These are phyloP conservation scores for Colletotrichum sojae DNA, from an alignment of 2,329 filamentous ascomycete species.

Conservation along the genomic window DNA sequence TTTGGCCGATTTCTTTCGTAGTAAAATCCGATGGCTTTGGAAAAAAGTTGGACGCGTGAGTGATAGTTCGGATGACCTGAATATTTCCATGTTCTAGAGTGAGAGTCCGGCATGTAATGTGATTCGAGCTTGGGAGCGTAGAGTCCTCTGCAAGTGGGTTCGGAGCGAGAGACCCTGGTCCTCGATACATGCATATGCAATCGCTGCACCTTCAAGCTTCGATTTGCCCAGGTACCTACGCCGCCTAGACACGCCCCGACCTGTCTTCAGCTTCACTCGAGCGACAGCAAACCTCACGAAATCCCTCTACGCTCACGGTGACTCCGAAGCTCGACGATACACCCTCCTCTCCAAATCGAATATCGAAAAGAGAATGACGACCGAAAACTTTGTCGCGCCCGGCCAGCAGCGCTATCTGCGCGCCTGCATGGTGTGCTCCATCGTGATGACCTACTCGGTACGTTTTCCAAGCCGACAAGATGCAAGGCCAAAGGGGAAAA, in stretches of 20 bases:
- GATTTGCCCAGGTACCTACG: background rate
- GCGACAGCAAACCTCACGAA: background rate
- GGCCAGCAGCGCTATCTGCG: slow-evolving; percentile 88
- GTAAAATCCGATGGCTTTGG: no score
- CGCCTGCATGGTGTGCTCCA: slow-evolving; percentile 98
- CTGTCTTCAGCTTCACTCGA: background rate
- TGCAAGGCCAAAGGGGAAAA: slow-evolving; percentile 20
- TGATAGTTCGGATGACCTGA: background rate
- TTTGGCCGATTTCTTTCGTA: no score
- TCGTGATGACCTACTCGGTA: slow-evolving; percentile 87
- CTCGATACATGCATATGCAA: slow-evolving; percentile 18
- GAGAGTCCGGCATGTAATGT: slow-evolving; percentile 29
- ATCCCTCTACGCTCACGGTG: slow-evolving; percentile 1
- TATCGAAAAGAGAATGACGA: slow-evolving; percentile 52
- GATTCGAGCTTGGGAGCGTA: slow-evolving; percentile 28
- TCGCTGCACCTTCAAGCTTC: background rate
- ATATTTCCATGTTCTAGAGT: slow-evolving; percentile 2
- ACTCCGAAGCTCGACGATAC: background rate
- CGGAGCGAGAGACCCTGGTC: background rate
- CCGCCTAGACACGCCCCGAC: background rate
- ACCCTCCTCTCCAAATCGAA: background rate
- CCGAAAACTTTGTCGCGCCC: slow-evolving; percentile 77
- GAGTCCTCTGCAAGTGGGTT: slow-evolving; percentile 13
- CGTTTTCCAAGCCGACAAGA: slow-evolving; percentile 45
- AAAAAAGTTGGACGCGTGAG: no score